Base-by-base conservation (phyloP, 129 eudicot genomes). In the Helianthus tuberosus region DNA sequence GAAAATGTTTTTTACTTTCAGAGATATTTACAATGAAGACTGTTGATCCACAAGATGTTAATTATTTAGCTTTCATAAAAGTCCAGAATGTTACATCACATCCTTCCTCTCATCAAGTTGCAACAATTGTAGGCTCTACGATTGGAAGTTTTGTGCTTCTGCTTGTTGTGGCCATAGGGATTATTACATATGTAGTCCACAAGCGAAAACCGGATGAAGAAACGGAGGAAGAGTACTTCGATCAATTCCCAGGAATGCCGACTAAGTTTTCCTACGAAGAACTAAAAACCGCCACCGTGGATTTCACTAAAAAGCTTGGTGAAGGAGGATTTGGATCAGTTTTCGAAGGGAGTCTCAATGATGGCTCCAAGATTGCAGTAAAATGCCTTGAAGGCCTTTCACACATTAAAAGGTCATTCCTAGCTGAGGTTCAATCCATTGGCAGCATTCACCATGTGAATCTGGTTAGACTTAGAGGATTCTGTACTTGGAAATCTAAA, bases 311-410 rank as follows among this genome's bases (percentile, higher is more conserved):
- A 13, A 80, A 80, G 73, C 76, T 80, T 14, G 80, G 84, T 15
- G 55, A 75, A 51, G 84, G 80, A 75, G 84, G 84, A 39, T 80
- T 68, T 17, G 84, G 84, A 27, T 68, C 80, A 3, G 81, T 80
- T 38, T 80, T 64, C 25, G 52, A 79, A 72, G 78, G 83, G 32
- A 47, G 8, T 23, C 41, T 79, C 0, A 7, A 17, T 32, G 64
- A 65, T 58, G 78, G 74, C 29, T 12, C 39, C 3, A 65, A 72
- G 39, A 9, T 77, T 17, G 82, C 71, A 35, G 81, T 77, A 47
- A 77, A 70, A 68, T 39, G 55, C 11, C 76, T 79, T 2, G 23
- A 20, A 20, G 23, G 23, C 0, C 23, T 20, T 20, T 20, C 23
- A 20, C 23, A 20, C 23, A 20, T 20, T 20, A 20, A 20, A 0